These are phyloP conservation scores for Gastrodia elata DNA, from an alignment of 106 monocot genomes.

Conservation along the genomic window DNA sequence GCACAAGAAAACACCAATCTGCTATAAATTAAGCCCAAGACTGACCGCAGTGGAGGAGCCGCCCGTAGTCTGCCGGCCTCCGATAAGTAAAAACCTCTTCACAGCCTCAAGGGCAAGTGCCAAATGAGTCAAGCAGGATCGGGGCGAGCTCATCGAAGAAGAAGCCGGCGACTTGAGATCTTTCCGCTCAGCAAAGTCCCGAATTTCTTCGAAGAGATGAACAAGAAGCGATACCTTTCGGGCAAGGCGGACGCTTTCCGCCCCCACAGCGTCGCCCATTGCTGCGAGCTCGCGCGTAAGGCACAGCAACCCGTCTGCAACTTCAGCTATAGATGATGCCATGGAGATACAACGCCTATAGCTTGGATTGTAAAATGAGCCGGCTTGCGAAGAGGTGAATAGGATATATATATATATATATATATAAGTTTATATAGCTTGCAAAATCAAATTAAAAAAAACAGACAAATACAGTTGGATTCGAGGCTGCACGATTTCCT, in stretches of 20 bases:
- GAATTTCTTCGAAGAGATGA: slow-evolving; percentile 68
- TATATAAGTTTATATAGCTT: too few species aligned
- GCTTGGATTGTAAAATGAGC: background rate
- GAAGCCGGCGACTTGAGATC: slow-evolving; percentile 5
- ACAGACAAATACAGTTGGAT: slow-evolving; percentile 4
- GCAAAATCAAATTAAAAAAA: slow-evolving; percentile 1
- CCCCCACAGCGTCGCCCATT: slow-evolving; percentile 6
- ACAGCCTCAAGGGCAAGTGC: slow-evolving; percentile 35
- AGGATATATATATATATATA: too few species aligned
- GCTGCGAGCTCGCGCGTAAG: slow-evolving; percentile 25
- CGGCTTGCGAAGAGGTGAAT: background rate
- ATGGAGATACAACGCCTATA: background rate
- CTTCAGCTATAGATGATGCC: background rate
- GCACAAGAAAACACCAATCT: background rate
- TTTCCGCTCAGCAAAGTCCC: slow-evolving; percentile 21
- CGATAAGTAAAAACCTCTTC: slow-evolving; percentile 34
- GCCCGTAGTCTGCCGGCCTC: slow-evolving; percentile 2
- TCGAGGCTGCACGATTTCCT: slow-evolving; percentile 8
- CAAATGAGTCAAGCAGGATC: slow-evolving; percentile 29
- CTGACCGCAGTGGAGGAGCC: background rate
- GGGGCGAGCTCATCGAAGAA: background rate
- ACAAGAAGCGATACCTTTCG: slow-evolving; percentile 61
- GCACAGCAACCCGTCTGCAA: slow-evolving; percentile 1
- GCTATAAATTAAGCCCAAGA: background rate
- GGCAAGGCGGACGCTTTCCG: slow-evolving; percentile 39